Evolutionary conservation across 106 monocot genomes (phyloP).

Genomic region (Platanthera guangdongensis): DNA sequence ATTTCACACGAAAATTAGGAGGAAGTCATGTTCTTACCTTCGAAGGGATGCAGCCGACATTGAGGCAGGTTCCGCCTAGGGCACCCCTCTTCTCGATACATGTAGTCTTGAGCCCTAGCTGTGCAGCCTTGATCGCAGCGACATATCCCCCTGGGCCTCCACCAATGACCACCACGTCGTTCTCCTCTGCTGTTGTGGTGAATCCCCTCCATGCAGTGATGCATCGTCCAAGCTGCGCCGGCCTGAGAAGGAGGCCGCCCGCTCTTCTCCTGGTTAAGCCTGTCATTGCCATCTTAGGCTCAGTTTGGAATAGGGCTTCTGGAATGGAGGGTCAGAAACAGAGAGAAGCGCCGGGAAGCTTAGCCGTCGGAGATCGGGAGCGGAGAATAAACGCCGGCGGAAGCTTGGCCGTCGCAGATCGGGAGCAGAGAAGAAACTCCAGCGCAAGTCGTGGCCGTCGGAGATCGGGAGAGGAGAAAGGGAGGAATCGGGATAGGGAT

Average conservation of each 20-base stretch:
- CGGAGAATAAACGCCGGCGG: no score
- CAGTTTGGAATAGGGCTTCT: no score
- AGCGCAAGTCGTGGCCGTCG: no score
- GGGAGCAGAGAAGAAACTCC: no score
- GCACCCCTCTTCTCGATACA: conserved; percentile 73
- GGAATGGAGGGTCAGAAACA: no score
- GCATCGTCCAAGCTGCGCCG: background rate
- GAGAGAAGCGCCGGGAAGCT: no score
- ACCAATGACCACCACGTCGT: conserved; percentile 67
- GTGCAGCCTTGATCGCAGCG: conserved; percentile 75
- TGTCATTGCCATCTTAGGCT: conserved; percentile 43
- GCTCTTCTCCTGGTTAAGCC: conserved; percentile 34
- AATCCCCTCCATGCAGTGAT: background rate
- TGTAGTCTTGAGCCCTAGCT: conserved; percentile 71
- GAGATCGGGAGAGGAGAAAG: no score
- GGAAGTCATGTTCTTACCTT: conserved; percentile 21
- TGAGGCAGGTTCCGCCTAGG: conserved; percentile 70
- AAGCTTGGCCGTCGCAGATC: no score
- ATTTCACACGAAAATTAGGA: background rate
- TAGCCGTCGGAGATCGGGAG: no score
- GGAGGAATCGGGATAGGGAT: no score
- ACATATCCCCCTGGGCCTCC: conserved; percentile 75
- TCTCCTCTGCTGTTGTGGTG: conserved; percentile 46
- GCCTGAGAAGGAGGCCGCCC: background rate
- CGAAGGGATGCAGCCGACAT: conserved; percentile 79